A percentile compares a stretch with the other conserved stretches of the same genome.
Evolutionary conservation across 345 rosid genomes (phyloP).

Genomic region (Isatis tinctoria): DNA sequence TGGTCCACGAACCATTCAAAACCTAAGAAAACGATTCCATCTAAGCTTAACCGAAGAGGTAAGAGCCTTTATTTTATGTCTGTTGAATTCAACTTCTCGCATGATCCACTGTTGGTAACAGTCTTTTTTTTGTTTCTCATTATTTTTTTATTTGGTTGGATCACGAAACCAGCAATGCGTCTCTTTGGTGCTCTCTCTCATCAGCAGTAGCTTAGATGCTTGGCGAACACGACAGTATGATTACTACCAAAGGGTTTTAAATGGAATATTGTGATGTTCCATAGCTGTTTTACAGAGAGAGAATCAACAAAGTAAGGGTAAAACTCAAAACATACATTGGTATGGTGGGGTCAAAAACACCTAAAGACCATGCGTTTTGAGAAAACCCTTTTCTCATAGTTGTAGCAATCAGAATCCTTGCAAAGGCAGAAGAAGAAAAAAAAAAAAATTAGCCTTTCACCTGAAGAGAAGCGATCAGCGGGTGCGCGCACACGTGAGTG

Average conservation of each 20-base stretch:
- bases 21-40: slow-evolving; percentile 89
- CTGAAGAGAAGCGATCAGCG: slow-evolving; percentile 22
- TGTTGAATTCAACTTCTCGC: neutral
- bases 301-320: slow-evolving; percentile 13
- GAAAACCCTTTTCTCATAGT: slow-evolving; percentile 12
- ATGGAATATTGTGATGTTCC: slow-evolving; percentile 80
- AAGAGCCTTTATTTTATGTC: slow-evolving; percentile 10
- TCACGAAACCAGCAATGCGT: slow-evolving; percentile 81
- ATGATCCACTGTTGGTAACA: slow-evolving; percentile 7
- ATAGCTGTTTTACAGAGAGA: neutral
- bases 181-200: slow-evolving; percentile 93
- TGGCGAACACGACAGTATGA: slow-evolving; percentile 99
- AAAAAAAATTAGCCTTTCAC: neutral
- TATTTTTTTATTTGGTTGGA: neutral
- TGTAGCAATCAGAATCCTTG: slow-evolving; percentile 23
- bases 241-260: slow-evolving; percentile 93
- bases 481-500: neutral
- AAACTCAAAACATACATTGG: slow-evolving; percentile 11
- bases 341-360: neutral
- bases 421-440: neutral
- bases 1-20: slow-evolving; percentile 90
- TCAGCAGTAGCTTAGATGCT: slow-evolving; percentile 98
- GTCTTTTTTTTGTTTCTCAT: neutral
- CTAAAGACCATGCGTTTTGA: neutral
- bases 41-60: slow-evolving; percentile 98